Conservation (phyloP, 2,329 filamentous ascomycete species). For the Catunica adiposa region DNA sequence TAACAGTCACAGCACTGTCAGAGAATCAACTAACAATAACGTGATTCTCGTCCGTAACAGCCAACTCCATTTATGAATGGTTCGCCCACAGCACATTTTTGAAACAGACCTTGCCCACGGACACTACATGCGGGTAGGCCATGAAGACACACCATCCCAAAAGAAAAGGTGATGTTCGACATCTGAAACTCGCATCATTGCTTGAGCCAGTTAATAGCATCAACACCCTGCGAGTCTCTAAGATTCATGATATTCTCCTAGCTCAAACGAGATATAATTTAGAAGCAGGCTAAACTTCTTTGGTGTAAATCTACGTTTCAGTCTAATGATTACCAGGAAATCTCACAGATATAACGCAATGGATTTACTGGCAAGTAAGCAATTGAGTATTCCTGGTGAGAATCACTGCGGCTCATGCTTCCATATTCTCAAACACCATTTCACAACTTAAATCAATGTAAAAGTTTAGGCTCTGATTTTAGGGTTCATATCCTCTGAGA, state of each 20-base stretch:
- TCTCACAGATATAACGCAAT: too few relatives aligned
- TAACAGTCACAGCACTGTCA: background rate
- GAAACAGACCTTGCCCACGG: background rate
- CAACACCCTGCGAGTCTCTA: background rate
- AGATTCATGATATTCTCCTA: background rate
- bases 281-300: too few relatives aligned
- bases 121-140: background rate
- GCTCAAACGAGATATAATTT: too few relatives aligned
- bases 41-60: background rate
- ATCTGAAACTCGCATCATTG: slow-evolving; percentile 2
- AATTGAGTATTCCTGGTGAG: too few relatives aligned
- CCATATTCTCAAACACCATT: too few relatives aligned
- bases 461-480: too few relatives aligned
- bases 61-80: background rate
- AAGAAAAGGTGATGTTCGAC: background rate
- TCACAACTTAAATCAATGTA: too few relatives aligned
- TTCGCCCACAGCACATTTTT: background rate
- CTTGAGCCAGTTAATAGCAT: background rate
- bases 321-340: too few relatives aligned
- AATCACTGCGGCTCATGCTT: too few relatives aligned
- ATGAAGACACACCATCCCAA: background rate
- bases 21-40: background rate
- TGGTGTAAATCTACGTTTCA: too few relatives aligned
- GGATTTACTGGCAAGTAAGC: too few relatives aligned
- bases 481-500: too few relatives aligned